A percentile compares a stretch with the other conserved stretches of the same genome.
Conservation (phyloP, 2,329 filamentous ascomycete genomes). For the Aspergillus sp. region DNA sequence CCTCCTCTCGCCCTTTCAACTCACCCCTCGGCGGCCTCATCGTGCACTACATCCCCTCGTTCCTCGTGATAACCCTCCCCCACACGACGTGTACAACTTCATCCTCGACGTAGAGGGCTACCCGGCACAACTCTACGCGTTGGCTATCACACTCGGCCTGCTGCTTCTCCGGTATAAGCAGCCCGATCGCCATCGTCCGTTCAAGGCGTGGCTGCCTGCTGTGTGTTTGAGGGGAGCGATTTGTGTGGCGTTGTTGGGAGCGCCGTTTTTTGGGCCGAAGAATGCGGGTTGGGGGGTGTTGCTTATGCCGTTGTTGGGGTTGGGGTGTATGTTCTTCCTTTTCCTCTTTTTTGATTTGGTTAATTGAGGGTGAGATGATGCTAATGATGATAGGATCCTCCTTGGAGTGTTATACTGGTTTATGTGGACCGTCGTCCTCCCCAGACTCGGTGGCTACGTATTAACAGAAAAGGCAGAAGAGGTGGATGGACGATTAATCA, state of each 20-base stretch:
- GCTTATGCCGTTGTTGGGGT: conserved; percentile 48
- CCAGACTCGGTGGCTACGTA: conserved; percentile 54
- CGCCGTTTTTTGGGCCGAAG: conserved; percentile 55
- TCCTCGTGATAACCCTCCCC: conserved; percentile 62
- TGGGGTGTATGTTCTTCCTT: conserved; percentile 32
- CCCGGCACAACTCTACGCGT: conserved; percentile 56
- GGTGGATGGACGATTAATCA: conserved; percentile 32
- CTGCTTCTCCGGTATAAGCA: conserved; percentile 56
- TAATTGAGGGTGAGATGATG: too few species aligned
- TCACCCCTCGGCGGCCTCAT: conserved; percentile 64
- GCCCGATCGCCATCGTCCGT: conserved; percentile 59
- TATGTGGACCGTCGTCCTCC: conserved; percentile 59
- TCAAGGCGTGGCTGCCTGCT: conserved; percentile 60
- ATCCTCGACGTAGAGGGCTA: conserved; percentile 70
- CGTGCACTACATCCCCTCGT: conserved; percentile 63
- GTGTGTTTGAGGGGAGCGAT: conserved; percentile 53
- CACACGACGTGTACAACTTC: conserved; percentile 66
- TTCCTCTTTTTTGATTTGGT: conserved; percentile 13
- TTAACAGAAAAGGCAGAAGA: conserved; percentile 59
- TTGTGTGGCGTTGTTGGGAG: conserved; percentile 52
- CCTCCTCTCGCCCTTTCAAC: conserved; percentile 62
- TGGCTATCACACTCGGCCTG: conserved; percentile 56
- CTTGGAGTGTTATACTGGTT: conserved; percentile 65
- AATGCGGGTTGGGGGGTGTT: too few species aligned
- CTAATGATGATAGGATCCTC: conserved; percentile 43